Evolutionary conservation across 352 stramenopile species (phyloP).

Genomic region (Globisporangium megalacanthum): DNA sequence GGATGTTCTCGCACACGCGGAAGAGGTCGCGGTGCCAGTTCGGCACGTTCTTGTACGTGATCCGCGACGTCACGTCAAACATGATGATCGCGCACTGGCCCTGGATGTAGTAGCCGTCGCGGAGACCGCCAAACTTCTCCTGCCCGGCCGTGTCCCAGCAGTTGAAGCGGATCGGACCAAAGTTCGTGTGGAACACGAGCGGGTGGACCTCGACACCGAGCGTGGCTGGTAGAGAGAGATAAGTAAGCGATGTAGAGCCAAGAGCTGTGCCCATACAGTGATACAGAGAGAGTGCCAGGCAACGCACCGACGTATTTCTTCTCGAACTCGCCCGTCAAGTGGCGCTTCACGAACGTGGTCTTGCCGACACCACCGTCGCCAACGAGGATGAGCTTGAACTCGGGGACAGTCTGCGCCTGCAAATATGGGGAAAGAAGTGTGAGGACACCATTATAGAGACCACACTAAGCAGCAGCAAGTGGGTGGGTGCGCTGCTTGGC

Average conservation of each 20-base stretch:
- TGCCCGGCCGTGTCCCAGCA: constrained; percentile 99
- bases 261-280: no score
- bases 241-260: no score
- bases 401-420: constrained; percentile 86
- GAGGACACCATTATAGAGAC: no score
- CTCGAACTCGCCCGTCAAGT: constrained; percentile 99
- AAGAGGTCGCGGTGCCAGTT: constrained; percentile 99
- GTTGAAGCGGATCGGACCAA: constrained; percentile 99
- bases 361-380: constrained; percentile 99
- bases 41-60: constrained; percentile 99
- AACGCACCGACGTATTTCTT: constrained; percentile 97
- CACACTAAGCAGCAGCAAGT: no score
- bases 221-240: no score
- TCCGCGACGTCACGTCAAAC: constrained; percentile 99
- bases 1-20: constrained; percentile 99
- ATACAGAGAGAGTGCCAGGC: no score
- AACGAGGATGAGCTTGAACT: constrained; percentile 99
- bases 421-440: no score
- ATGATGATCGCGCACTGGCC: constrained; percentile 99
- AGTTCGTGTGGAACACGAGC: constrained; percentile 99
- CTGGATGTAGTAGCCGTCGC: constrained; percentile 98
- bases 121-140: constrained; percentile 97
- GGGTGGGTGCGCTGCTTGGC: no score
- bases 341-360: constrained; percentile 99
- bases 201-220: constrained; percentile 99